These are phyloP conservation scores for Leccinum rimulosum DNA, from an alignment of 768 basidiomycete species.

Conservation along the genomic window DNA sequence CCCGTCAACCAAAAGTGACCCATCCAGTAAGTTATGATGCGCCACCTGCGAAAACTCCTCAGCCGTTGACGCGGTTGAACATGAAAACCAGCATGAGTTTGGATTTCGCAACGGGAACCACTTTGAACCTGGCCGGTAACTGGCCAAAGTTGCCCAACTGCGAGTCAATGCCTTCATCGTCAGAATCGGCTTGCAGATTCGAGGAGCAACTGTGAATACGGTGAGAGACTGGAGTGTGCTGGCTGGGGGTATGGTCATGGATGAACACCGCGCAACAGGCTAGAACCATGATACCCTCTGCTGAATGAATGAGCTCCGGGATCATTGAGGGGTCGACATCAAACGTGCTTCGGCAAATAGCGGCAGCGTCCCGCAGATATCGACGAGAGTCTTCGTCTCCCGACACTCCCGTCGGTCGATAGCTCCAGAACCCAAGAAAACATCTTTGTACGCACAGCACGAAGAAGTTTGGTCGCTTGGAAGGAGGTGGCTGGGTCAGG, in stretches of 20 bases:
- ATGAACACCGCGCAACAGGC: constrained; percentile 27
- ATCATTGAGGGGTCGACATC: constrained; percentile 20
- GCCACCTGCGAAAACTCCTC: constrained; percentile 21
- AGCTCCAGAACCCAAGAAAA: constrained; percentile 40
- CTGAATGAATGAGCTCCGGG: constrained; percentile 14
- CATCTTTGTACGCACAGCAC: constrained; percentile 29
- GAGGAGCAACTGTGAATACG: constrained; percentile 17
- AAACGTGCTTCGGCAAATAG: constrained; percentile 37
- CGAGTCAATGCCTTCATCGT: constrained; percentile 19
- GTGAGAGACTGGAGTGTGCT: constrained; percentile 1
- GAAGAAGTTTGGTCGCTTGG: constrained; percentile 28
- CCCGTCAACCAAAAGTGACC: constrained; percentile 28
- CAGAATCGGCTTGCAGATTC: constrained; percentile 1
- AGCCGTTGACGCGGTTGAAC: constrained; percentile 11
- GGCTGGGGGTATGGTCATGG: constrained; percentile 24
- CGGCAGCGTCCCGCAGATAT: constrained; percentile 36
- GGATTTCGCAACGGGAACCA: constrained; percentile 15
- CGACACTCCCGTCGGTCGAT: constrained; percentile 11
- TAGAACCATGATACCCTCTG: constrained; percentile 23
- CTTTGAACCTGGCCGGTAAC: constrained; percentile 22
- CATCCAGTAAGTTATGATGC: constrained; percentile 23
- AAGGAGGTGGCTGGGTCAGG: constrained; percentile 9
- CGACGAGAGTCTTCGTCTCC: not conserved
- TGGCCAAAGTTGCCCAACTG: constrained; percentile 22
- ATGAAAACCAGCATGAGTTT: constrained; percentile 24